A percentile compares a stretch with the other conserved stretches of the same genome.
phyloP scores from a whole-genome alignment of 1,284 basidiomycete species.

The Rhodofomes roseus region DNA sequence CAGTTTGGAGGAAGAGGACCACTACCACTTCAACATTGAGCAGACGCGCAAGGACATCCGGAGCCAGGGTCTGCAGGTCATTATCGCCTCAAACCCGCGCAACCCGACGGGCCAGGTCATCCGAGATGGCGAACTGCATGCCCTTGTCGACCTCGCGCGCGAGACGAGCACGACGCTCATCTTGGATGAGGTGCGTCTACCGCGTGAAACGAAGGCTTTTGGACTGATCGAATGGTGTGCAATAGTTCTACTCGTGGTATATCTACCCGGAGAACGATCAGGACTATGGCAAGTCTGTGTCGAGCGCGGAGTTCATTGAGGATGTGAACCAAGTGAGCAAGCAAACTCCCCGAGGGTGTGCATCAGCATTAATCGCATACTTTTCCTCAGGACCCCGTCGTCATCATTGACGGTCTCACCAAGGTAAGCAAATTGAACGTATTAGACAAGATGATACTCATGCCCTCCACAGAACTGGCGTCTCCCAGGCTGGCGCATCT shows the following conservation, averaged over 20 bases:
- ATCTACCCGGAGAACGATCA: conserved; percentile 65
- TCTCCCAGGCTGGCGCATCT: conserved; percentile 90
- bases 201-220: no score
- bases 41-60: conserved; percentile 74
- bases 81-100: conserved; percentile 88
- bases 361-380: background rate
- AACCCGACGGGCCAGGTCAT: conserved; percentile 88
- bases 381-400: conserved; percentile 56
- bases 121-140: conserved; percentile 73
- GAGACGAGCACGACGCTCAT: conserved; percentile 76
- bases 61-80: conserved; percentile 79
- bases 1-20: conserved; percentile 58
- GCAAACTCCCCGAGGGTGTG: background rate
- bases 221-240: background rate
- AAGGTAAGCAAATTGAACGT: conserved; percentile 50
- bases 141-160: conserved; percentile 70
- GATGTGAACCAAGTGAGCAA: conserved; percentile 71
- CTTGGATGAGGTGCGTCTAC: conserved; percentile 78
- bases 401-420: conserved; percentile 90
- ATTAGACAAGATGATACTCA: background rate
- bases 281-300: conserved; percentile 76
- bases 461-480: conserved; percentile 66
- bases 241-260: conserved; percentile 89
- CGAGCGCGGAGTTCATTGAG: conserved; percentile 80
- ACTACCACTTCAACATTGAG: conserved; percentile 73